Base-by-base conservation (phyloP, 2,329 filamentous ascomycete species). In the Helotiales sp. region DNA sequence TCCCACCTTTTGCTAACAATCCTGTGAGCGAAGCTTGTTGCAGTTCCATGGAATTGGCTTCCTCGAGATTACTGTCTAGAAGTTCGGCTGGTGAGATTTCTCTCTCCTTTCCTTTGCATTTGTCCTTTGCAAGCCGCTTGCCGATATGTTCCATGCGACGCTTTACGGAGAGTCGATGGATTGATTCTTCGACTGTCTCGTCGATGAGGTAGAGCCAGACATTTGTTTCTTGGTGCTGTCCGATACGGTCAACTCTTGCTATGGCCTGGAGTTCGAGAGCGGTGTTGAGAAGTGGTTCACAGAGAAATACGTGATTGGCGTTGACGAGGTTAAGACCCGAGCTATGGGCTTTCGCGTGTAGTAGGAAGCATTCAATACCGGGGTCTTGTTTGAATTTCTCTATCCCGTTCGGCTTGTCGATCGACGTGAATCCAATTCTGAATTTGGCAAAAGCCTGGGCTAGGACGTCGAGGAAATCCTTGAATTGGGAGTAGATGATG, bases 121-220 rank as follows among this genome's bases (percentile, higher is more conserved):
- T 81, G 63, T 72, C 63, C 43, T 71, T 65, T 2, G 45, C 49
- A 5, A 79, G 65, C 77, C 82, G 55, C 77, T 78, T 82, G 1
- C 84, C 85, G 77, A 97, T 91, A 75, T 97, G 93, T 64, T 90
- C 88, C 73, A 97, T 82, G 3, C 95, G 89, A 30, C 93, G 86
- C 67, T 86, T 84, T 1, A 97, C 93, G 0, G 93, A 96, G 37
- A 97, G 86, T 67, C 94, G 88, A 79, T 98, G 93, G 69, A 98
- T 96, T 1, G 91, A 91, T 80, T 97, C 91, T 76, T 99, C 96
- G 0, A 98, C 93, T 0, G 95, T 97, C 61, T 91, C 92, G 17
- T 91, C 88, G n/a, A 97, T 87, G 2, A 98, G 85, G 77, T 98
- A 98, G 78, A 97, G 91, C 91, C 94, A 98, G 1, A 98, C 93